Conservation (phyloP, 2,329 filamentous ascomycete genomes). For the Sarocladiaceae sp. region DNA sequence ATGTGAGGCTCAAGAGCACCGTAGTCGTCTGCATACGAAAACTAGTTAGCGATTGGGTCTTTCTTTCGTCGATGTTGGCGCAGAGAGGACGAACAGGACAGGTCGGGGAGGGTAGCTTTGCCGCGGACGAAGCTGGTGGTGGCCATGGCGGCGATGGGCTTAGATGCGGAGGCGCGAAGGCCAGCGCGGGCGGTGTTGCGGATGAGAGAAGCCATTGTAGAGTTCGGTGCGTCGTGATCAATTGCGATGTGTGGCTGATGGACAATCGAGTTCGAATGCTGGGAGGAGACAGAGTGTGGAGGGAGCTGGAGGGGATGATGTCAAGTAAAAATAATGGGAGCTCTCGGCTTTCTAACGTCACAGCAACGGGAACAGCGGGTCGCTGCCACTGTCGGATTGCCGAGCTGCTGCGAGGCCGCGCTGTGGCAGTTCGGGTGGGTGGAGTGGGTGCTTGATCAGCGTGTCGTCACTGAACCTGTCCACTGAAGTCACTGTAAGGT, state of each 20-base stretch:
- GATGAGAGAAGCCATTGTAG: constrained; percentile 72
- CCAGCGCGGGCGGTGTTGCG: constrained; percentile 69
- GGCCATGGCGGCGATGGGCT: constrained; percentile 60
- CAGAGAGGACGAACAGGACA: constrained; percentile 45
- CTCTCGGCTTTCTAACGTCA: constrained; percentile 7
- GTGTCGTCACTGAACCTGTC: background rate
- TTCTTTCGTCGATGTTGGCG: background rate
- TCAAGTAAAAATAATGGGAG: constrained; percentile 5
- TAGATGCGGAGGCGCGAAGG: constrained; percentile 62
- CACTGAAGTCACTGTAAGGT: too few relatives aligned
- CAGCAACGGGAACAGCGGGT: background rate
- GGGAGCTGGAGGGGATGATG: constrained; percentile 3
- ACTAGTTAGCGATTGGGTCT: background rate
- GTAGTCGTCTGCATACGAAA: constrained; percentile 73
- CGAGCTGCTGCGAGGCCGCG: background rate
- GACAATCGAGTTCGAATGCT: background rate
- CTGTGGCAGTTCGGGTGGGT: background rate
- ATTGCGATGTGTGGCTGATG: background rate
- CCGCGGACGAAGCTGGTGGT: constrained; percentile 74
- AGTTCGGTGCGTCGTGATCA: constrained; percentile 1
- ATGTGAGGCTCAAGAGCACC: constrained; percentile 83
- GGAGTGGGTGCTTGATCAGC: background rate
- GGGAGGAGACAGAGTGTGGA: background rate
- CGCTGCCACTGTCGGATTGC: background rate
- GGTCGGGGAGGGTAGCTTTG: constrained; percentile 91